phyloP scores from a whole-genome alignment of 148 eudicot species.

The Chenopodium suecicum region DNA sequence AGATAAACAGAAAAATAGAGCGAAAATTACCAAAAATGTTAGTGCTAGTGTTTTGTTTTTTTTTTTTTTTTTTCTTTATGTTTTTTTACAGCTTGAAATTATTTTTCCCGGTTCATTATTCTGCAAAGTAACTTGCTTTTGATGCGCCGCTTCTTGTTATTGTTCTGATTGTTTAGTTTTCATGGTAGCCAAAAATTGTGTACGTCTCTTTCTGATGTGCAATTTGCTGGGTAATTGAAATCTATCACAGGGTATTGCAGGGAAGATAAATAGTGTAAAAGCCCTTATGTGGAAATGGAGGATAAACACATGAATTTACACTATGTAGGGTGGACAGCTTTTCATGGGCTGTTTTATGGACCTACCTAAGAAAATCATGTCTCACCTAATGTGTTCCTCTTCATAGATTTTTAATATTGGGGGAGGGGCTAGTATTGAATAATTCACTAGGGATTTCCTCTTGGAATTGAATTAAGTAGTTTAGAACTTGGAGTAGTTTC shows the following conservation, averaged over 20 bases:
- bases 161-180: neutral
- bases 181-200: neutral
- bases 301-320: neutral
- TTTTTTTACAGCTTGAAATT: too few relatives aligned
- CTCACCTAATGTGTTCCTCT: neutral
- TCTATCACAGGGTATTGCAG: neutral
- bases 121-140: neutral
- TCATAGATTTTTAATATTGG: neutral
- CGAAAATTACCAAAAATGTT: conserved; percentile 42
- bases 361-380: neutral
- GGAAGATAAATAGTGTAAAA: neutral
- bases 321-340: neutral
- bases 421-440: neutral
- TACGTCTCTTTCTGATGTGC: neutral
- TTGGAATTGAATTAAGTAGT: too few relatives aligned
- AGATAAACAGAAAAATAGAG: conserved; percentile 31
- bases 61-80: too few relatives aligned
- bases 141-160: neutral
- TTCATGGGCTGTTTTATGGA: neutral
- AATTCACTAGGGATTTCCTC: too few relatives aligned
- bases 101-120: neutral
- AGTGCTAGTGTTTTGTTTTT: neutral
- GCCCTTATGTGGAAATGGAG: neutral
- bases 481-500: too few relatives aligned
- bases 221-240: neutral